A percentile compares a stretch with the other conserved stretches of the same genome.
phyloP scores from a whole-genome alignment of 768 basidiomycete species.

The Cantharellus cinnabarinus region DNA sequence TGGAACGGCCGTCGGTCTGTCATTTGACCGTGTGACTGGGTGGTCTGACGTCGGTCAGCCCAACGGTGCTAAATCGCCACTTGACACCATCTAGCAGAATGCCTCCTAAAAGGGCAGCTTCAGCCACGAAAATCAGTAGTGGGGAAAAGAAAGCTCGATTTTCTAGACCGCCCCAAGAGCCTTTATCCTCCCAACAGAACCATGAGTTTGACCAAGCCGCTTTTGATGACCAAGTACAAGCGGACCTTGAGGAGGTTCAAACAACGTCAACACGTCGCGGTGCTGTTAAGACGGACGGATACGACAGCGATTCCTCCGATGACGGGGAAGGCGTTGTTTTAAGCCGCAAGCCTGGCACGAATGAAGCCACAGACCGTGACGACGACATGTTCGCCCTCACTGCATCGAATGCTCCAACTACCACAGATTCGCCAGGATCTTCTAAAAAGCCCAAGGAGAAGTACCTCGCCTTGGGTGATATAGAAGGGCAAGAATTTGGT shows the following conservation, averaged over 20 bases:
- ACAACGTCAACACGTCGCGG: slow-evolving; percentile 37
- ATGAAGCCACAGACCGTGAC: slow-evolving; percentile 35
- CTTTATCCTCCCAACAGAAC: too few relatives aligned
- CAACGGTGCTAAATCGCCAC: too few relatives aligned
- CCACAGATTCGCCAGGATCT: slow-evolving; percentile 24
- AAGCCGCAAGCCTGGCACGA: slow-evolving; percentile 33
- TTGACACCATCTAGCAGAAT: too few relatives aligned
- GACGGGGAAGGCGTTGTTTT: slow-evolving; percentile 84
- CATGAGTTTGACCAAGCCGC: slow-evolving; percentile 1
- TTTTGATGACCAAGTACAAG: slow-evolving; percentile 1
- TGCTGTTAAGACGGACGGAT: slow-evolving; percentile 66
- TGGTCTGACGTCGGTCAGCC: too few relatives aligned
- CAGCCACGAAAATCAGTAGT: too few relatives aligned
- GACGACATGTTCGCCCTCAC: slow-evolving; percentile 64
- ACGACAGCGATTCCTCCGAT: slow-evolving; percentile 86
- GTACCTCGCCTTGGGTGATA: slow-evolving; percentile 76
- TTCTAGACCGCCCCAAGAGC: too few relatives aligned
- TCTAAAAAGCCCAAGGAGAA: too few relatives aligned
- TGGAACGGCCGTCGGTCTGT: too few relatives aligned
- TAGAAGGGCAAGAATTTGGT: slow-evolving; percentile 90
- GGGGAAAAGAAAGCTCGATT: too few relatives aligned
- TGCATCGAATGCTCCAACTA: slow-evolving; percentile 19
- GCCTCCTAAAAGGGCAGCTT: too few relatives aligned
- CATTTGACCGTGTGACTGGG: too few relatives aligned
- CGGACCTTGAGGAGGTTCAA: slow-evolving; percentile 8